phyloP scores from a whole-genome alignment of 2,329 filamentous ascomycete species.

The Aspergillus neoniger region DNA sequence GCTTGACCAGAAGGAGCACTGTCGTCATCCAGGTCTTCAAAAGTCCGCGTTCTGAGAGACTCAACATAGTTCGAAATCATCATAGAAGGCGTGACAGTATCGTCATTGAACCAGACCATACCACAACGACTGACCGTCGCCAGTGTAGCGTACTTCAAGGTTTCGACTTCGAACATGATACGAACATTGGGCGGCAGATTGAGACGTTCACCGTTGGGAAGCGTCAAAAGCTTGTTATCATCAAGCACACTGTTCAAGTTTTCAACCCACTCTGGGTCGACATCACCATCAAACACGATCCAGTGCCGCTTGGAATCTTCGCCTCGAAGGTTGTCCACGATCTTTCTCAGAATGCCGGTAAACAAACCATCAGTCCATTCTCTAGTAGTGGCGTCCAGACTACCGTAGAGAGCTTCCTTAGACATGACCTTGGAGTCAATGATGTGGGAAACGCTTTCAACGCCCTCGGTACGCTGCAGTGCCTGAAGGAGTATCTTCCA shows the following conservation, averaged over 20 bases:
- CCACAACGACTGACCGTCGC: conserved; percentile 99
- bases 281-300: conserved; percentile 99
- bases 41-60: conserved; percentile 75
- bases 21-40: conserved; percentile 96
- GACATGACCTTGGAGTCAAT: conserved; percentile 99
- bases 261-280: conserved; percentile 99
- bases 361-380: conserved; percentile 99
- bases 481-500: conserved; percentile 93
- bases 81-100: conserved; percentile 90
- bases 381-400: conserved; percentile 90
- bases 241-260: conserved; percentile 99
- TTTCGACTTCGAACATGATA: conserved; percentile 99
- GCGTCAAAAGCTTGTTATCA: conserved; percentile 95
- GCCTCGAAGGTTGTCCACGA: conserved; percentile 96
- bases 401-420: conserved; percentile 96
- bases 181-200: conserved; percentile 92
- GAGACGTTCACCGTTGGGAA: conserved; percentile 97
- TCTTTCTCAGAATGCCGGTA: conserved; percentile 95
- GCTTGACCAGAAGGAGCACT: conserved; percentile 73
- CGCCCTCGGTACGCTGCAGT: conserved; percentile 82
- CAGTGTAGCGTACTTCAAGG: conserved; percentile 91
- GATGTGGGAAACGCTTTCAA: conserved; percentile 94
- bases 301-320: conserved; percentile 97
- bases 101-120: conserved; percentile 99
- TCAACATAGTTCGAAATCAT: conserved; percentile 91